phyloP scores from a whole-genome alignment of 2,329 filamentous ascomycete species.

The Thelonectria rubi region DNA sequence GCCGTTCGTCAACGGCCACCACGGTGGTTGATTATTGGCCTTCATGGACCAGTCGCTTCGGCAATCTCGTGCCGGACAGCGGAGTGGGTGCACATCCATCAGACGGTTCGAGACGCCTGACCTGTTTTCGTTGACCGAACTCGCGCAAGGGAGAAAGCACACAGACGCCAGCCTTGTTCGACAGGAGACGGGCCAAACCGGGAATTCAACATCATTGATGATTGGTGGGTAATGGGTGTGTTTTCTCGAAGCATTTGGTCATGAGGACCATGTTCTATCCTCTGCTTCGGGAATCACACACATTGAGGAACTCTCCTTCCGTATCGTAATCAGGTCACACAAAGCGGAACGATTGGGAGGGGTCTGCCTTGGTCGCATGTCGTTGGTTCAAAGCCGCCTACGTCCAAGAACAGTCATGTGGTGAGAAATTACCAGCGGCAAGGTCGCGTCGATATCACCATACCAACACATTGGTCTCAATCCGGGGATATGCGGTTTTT shows the following conservation, averaged over 20 bases:
- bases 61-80: constrained; percentile 23
- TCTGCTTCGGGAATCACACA: no score
- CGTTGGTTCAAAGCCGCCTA: background rate
- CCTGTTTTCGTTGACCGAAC: constrained; percentile 23
- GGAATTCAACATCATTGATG: background rate
- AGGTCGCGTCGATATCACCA: background rate
- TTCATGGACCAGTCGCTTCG: constrained; percentile 6
- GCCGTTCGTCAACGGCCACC: no score
- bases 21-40: constrained; percentile 6
- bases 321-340: no score
- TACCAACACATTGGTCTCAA: no score
- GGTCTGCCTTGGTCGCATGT: background rate
- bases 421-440: background rate
- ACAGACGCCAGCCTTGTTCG: background rate
- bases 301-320: background rate
- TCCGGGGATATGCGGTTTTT: no score
- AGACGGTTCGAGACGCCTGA: constrained; percentile 23
- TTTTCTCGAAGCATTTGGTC: no score
- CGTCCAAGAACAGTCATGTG: background rate
- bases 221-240: no score
- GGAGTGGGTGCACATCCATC: constrained; percentile 8
- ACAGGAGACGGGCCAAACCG: background rate
- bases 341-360: background rate
- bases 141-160: background rate
- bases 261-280: no score